A percentile compares a stretch with the other conserved stretches of the same genome.
phyloP scores from a whole-genome alignment of 805 yeast species.

The Deakozyma indianensis region DNA sequence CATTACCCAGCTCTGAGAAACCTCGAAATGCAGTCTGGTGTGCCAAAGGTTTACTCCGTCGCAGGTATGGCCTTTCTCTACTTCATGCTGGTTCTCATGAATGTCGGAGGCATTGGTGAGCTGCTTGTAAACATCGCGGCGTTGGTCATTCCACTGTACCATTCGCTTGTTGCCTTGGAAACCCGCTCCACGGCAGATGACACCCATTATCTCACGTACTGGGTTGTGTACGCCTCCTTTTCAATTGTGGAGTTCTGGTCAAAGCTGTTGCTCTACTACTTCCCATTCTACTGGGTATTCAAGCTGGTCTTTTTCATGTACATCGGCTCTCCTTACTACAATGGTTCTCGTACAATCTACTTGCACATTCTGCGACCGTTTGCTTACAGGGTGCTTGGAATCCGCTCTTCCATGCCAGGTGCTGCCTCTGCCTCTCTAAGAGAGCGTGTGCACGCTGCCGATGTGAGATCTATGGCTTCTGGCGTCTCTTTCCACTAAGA shows the following conservation, averaged over 20 bases:
- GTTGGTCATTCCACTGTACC: conserved; percentile 79
- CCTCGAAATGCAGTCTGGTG: conserved; percentile 20
- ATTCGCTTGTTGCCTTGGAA: conserved; percentile 71
- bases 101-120: conserved; percentile 92
- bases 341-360: conserved; percentile 75
- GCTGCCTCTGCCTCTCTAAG: conserved; percentile 13
- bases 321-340: conserved; percentile 74
- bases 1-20: conserved; percentile 18
- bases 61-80: conserved; percentile 51
- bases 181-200: conserved; percentile 62
- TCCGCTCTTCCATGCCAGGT: conserved; percentile 7
- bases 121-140: conserved; percentile 87
- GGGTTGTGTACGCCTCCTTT: conserved; percentile 95
- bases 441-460: conserved; percentile 19
- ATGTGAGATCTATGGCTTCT: conserved; percentile 8
- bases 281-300: conserved; percentile 92
- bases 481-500: conserved; percentile 29
- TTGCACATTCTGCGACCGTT: conserved; percentile 52
- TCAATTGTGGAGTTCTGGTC: conserved; percentile 95
- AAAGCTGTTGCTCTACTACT: conserved; percentile 79
- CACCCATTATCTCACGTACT: conserved; percentile 78
- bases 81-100: conserved; percentile 67
- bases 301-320: conserved; percentile 80
- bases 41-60: conserved; percentile 78
- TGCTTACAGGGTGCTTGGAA: conserved; percentile 19